Evolutionary conservation across 768 basidiomycete species (phyloP), one percentile per base, ranked within the genome.

Genomic region (Trametes cinnabarina): DNA sequence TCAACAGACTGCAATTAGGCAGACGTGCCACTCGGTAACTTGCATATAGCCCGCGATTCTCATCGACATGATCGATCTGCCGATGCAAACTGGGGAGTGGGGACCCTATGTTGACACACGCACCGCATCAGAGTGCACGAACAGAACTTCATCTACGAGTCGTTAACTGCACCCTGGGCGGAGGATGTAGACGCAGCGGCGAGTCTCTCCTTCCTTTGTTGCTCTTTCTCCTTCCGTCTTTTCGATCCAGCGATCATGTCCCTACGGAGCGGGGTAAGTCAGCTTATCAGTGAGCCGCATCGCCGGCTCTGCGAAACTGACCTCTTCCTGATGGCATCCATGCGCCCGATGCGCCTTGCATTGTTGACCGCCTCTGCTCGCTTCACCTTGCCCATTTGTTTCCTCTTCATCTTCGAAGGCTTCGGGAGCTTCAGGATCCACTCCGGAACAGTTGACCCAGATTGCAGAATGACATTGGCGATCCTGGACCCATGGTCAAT

Each of bases 351-450:
- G 60, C 77, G 81, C 37, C 88, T 78, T 4, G 88, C 88, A 23
- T 78, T 76, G 64, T 90, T 90, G 49, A 93, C 86, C 5, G 74
- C 78, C 48, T 94, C 88, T 3, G 89, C 82, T 19, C 89, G 87
- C 70, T 91, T 88, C 7, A 85, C 77, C 73, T 89, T 92, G 56
- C 91, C 91, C 84, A 98, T 92, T 67, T 85, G 77, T 65, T 80
- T 84, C 61, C 89, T 86, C 74, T 90, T 88, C 78, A 94, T 80
- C 73, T 93, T 96, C 1, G 90, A 90, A 0, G 96, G 94, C 69
- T 92, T 94, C 20, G 90, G 90, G n/a, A 99, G 79, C 63, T 90
- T 89, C n/a, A 90, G 70, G 62, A 98, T 98, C 92, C 94, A 99
- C 22, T 94, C 91, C 1, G 95, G 92, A 0, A 97, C 94, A 2